Percentiles rank a stretch among this genome's conserved stretches.
Evolutionary conservation across 2,329 filamentous ascomycete species (phyloP).

Genomic region (Talaromyces islandicus): DNA sequence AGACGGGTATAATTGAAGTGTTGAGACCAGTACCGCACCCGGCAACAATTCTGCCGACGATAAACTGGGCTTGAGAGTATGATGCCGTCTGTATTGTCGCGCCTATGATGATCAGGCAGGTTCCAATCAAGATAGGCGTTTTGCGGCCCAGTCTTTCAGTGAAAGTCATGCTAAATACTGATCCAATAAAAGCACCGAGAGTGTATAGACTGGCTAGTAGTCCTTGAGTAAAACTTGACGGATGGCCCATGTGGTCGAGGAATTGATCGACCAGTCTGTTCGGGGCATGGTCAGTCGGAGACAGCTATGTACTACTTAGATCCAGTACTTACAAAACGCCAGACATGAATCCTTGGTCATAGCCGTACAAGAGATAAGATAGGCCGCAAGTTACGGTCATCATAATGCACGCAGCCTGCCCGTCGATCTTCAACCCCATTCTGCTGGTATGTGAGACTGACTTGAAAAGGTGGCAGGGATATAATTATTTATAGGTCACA

Average conservation of each 20-base stretch:
- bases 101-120: slow-evolving; percentile 19
- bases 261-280: slow-evolving; percentile 16
- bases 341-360: slow-evolving; percentile 11
- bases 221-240: slow-evolving; percentile 6
- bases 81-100: slow-evolving; percentile 22
- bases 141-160: slow-evolving; percentile 19
- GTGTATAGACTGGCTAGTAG: slow-evolving; percentile 14
- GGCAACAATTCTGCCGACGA: slow-evolving; percentile 44
- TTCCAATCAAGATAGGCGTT: slow-evolving; percentile 16
- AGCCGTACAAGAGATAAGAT: slow-evolving; percentile 4
- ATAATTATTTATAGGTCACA: background rate
- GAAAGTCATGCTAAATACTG: slow-evolving; percentile 16
- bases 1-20: slow-evolving; percentile 24
- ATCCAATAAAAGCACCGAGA: slow-evolving; percentile 23
- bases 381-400: slow-evolving; percentile 4
- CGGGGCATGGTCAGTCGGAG: background rate
- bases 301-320: background rate
- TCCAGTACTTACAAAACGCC: slow-evolving; percentile 14
- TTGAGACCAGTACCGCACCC: slow-evolving; percentile 36
- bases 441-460: background rate
- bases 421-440: slow-evolving; percentile 1
- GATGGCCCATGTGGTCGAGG: slow-evolving; percentile 13
- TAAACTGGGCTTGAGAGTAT: slow-evolving; percentile 25
- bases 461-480: background rate
- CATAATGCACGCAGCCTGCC: background rate